A percentile compares a stretch with the other conserved stretches of the same genome.
These are phyloP conservation scores for Starmerella roubikii DNA, from an alignment of 805 yeast genomes.

Conservation along the genomic window DNA sequence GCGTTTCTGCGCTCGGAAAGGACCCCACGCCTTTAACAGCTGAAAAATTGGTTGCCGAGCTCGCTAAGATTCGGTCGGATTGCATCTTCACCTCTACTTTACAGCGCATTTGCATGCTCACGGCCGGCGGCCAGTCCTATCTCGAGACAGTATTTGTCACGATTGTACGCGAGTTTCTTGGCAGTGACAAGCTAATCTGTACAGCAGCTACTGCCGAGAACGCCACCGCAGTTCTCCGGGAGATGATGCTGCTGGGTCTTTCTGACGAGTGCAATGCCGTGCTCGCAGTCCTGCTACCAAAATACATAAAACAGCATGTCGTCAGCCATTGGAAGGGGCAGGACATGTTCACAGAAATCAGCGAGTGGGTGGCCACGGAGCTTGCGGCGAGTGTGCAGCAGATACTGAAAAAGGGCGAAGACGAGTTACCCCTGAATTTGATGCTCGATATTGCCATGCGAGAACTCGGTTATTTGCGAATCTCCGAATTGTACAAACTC, in stretches of 20 bases:
- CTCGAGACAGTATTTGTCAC: constrained; percentile 17
- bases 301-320: constrained; percentile 12
- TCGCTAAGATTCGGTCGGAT: neutral
- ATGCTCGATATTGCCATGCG: constrained; percentile 2
- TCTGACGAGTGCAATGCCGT: constrained; percentile 15
- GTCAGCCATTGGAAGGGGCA: constrained; percentile 1
- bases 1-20: neutral
- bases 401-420: constrained; percentile 1
- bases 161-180: constrained; percentile 13
- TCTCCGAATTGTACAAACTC: constrained; percentile 45
- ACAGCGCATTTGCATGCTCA: neutral
- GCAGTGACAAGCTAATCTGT: constrained; percentile 5
- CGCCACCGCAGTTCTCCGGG: neutral
- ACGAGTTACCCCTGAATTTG: neutral
- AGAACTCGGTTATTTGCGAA: constrained; percentile 32
- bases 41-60: neutral
- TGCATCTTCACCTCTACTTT: neutral
- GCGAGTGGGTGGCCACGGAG: too few species aligned
- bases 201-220: neutral
- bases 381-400: neutral
- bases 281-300: constrained; percentile 16
- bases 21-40: neutral
- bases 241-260: constrained; percentile 17
- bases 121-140: neutral
- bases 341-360: neutral